Percentiles rank a stretch among this genome's conserved stretches.
phyloP scores from a whole-genome alignment of 2,329 filamentous ascomycete genomes.

The Parasarocladium wereldwijsianum region DNA sequence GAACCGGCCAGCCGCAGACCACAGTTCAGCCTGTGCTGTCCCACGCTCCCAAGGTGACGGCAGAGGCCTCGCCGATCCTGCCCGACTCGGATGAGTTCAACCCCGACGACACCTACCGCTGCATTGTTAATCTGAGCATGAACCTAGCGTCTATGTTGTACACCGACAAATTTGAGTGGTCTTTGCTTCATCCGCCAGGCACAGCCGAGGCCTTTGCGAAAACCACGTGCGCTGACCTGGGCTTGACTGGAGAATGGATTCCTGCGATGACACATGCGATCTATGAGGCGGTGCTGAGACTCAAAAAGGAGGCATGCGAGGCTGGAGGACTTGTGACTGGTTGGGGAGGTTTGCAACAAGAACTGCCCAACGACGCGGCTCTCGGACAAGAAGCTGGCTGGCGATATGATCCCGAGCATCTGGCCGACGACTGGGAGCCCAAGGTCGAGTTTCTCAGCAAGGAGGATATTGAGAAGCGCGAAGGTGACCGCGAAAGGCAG shows the following conservation, averaged over 20 bases:
- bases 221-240: constrained; percentile 83
- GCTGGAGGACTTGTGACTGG: constrained; percentile 73
- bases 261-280: constrained; percentile 91
- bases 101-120: constrained; percentile 88
- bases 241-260: constrained; percentile 83
- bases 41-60: constrained; percentile 43
- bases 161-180: constrained; percentile 98
- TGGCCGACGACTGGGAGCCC: constrained; percentile 74
- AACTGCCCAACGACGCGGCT: constrained; percentile 80
- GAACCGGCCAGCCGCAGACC: constrained; percentile 23
- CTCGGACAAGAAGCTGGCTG: constrained; percentile 76
- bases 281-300: constrained; percentile 79
- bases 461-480: constrained; percentile 94
- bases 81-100: constrained; percentile 61
- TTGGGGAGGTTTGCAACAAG: constrained; percentile 41
- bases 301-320: constrained; percentile 95
- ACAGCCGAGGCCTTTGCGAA: constrained; percentile 87
- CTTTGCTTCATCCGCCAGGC: constrained; percentile 76
- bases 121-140: constrained; percentile 79
- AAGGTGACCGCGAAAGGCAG: constrained; percentile 86
- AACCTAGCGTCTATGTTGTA: constrained; percentile 86
- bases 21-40: constrained; percentile 26
- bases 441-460: constrained; percentile 73
- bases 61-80: constrained; percentile 48
- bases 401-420: constrained; percentile 85